Evolutionary conservation across 2,329 filamentous ascomycete species (phyloP), one percentile per base, ranked within the genome.

Genomic region (Botrytis elliptica): DNA sequence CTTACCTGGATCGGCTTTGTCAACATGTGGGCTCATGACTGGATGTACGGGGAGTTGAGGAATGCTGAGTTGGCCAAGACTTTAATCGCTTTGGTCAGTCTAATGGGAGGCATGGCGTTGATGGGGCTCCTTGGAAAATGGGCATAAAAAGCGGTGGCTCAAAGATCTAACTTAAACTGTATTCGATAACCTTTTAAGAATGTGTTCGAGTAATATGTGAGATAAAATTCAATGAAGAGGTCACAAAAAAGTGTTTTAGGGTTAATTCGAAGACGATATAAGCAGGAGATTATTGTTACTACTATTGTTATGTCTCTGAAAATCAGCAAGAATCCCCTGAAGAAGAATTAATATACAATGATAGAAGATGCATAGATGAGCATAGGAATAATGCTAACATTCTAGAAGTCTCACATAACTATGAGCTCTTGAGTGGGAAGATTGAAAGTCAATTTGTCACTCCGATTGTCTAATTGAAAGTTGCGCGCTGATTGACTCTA

Each of bases 1-100:
- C 84, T 95, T 46, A 84, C 92, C n/a, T 95, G 92, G 91, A 92
- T 94, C 2, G 91, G 91, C 2, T 82, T 94, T 1, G 92, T 94
- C 0, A 92, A 94, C 83, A 94, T 95, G 91, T 91, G 90, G 88
- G 91, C 91, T 3, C 84, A 87, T 59, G 92, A 95, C 79, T 95
- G 92, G 92, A 87, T 91, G 77, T 83, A 89, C 78, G 84, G 84
- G 1, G 88, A 91, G 67, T 57, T 70, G 46, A 70, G 49, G 18
- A 33, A 67, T 18, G 42, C 65, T 25, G 25, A 42, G 6, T 52
- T 52, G 49, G 63, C 52, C 29, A 44, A 59, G 60, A 63, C 36
- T 40, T 40, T n/a, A n/a, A 18, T 63, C 6, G 60, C 36, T n/a
- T 40, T 63, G 36, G n/a, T 63, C 33, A 63, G 60, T 40, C 36